These are phyloP conservation scores for Isoetes engelmannii DNA, from an alignment of 83 land plant genomes.

Conservation along the genomic window DNA sequence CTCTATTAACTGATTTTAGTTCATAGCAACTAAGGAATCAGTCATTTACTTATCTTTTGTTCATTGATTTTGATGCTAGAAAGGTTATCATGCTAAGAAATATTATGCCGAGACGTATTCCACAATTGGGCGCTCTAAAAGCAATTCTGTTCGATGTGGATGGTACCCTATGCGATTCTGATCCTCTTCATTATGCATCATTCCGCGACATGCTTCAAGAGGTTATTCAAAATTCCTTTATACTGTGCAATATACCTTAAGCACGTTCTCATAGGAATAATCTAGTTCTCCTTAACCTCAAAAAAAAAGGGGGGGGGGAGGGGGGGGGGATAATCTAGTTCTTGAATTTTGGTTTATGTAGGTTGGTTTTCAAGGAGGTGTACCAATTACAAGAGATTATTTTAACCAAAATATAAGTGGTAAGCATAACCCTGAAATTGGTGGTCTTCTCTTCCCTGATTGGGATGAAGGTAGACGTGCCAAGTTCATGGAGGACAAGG, in stretches of 20 bases:
- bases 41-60: no score
- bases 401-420: slow-evolving; percentile 58
- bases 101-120: slow-evolving; percentile 12
- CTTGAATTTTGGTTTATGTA: slow-evolving; percentile 15
- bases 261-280: no score
- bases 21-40: no score
- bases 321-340: neutral
- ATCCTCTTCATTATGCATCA: slow-evolving; percentile 60
- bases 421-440: slow-evolving; percentile 50
- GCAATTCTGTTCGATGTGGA: slow-evolving; percentile 79
- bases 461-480: slow-evolving; percentile 53
- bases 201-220: slow-evolving; percentile 79
- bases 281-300: no score
- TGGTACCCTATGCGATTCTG: slow-evolving; percentile 81
- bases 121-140: slow-evolving; percentile 35
- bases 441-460: slow-evolving; percentile 56
- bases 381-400: slow-evolving; percentile 63
- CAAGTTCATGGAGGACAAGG: slow-evolving; percentile 65
- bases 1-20: no score
- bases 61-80: no score
- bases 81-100: no score
- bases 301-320: slow-evolving; percentile 7
- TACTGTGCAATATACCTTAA: neutral
- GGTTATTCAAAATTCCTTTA: slow-evolving; percentile 22
- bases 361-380: slow-evolving; percentile 79